Conservation (phyloP, 306 rosid species). For the Mimosa bimucronata region DNA sequence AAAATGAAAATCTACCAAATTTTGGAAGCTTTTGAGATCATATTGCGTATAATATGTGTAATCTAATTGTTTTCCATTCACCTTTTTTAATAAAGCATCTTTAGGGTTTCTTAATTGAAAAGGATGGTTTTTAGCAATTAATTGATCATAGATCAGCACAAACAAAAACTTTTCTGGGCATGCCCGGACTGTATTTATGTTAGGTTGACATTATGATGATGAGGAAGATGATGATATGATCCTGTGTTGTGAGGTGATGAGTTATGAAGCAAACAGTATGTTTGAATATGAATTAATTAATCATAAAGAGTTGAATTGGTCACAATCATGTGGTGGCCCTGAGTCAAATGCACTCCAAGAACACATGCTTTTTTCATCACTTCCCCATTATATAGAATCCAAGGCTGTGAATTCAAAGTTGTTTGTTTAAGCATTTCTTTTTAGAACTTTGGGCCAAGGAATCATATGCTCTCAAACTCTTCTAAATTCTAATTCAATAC, state of each 20-base stretch:
- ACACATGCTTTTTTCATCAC: conserved; percentile 36
- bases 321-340: conserved; percentile 29
- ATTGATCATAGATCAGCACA: neutral
- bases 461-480: conserved; percentile 29
- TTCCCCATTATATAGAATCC: conserved; percentile 46
- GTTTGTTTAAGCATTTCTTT: conserved; percentile 38
- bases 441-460: conserved; percentile 44
- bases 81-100: conserved; percentile 38
- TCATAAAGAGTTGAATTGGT: neutral
- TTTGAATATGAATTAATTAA: neutral
- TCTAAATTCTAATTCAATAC: neutral
- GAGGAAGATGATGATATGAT: neutral
- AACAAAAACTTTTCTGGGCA: conserved; percentile 19
- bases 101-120: neutral
- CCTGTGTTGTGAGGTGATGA: conserved; percentile 10
- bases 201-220: conserved; percentile 13
- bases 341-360: conserved; percentile 43
- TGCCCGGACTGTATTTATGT: neutral
- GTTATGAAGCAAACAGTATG: neutral
- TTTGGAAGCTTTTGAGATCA: conserved; percentile 40
- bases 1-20: conserved; percentile 37
- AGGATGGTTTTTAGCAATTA: neutral
- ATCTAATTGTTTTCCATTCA: conserved; percentile 34
- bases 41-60: conserved; percentile 36
- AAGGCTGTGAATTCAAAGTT: conserved; percentile 41